Conservation (phyloP, 164 flowering plant species). For the Litsea cubeba region DNA sequence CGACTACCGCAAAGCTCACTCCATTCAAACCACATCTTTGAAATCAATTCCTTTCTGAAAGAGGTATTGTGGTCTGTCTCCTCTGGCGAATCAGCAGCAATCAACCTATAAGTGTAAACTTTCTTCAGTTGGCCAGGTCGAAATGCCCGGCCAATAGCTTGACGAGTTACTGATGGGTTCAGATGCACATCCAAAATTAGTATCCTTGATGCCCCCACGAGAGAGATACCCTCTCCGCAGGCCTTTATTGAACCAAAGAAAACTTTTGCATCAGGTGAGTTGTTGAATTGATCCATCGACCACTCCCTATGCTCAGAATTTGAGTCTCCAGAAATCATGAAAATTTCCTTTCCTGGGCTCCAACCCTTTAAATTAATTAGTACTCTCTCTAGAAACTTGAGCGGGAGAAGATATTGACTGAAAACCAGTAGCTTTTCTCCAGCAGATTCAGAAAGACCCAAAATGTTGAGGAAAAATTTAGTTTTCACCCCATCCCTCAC, state of each 20-base stretch:
- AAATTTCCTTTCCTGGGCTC: slow-evolving; percentile 56
- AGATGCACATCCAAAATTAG: slow-evolving; percentile 76
- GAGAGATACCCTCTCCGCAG: slow-evolving; percentile 92
- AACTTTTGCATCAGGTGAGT: slow-evolving; percentile 64
- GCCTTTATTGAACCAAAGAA: slow-evolving; percentile 90
- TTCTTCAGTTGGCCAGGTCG: slow-evolving; percentile 83
- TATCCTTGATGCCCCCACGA: slow-evolving; percentile 89
- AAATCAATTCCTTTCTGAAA: slow-evolving; percentile 66
- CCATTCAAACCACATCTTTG: slow-evolving; percentile 96
- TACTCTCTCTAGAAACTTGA: slow-evolving; percentile 74
- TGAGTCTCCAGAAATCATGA: slow-evolving; percentile 70
- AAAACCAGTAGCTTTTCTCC: slow-evolving; percentile 87
- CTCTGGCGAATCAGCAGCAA: slow-evolving; percentile 76
- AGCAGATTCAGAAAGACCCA: slow-evolving; percentile 56
- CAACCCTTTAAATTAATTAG: slow-evolving; percentile 49
- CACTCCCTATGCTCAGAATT: slow-evolving; percentile 50
- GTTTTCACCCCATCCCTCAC: slow-evolving; percentile 79
- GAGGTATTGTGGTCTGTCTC: slow-evolving; percentile 64
- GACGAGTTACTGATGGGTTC: slow-evolving; percentile 86
- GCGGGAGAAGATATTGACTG: slow-evolving; percentile 75
- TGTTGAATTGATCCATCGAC: slow-evolving; percentile 69
- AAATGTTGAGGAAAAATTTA: slow-evolving; percentile 66
- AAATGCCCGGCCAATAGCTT: slow-evolving; percentile 88
- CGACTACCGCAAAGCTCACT: slow-evolving; percentile 36
- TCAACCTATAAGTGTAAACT: slow-evolving; percentile 62